Conservation (phyloP, 192 early-diverging fungal species). For the Jimgerdemannia flammicorona region DNA sequence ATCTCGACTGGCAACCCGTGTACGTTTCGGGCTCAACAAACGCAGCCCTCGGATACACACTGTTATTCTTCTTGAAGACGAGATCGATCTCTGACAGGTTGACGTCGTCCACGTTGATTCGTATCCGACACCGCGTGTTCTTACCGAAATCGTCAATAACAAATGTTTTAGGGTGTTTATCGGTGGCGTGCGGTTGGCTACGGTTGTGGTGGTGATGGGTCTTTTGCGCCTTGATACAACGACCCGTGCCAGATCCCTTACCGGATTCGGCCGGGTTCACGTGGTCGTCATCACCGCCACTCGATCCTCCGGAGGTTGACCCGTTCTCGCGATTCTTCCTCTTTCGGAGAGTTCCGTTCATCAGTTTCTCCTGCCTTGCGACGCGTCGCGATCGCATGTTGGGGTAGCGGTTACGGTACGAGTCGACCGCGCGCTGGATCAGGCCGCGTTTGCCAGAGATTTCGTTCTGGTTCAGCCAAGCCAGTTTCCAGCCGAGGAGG, state of each 20-base stretch:
- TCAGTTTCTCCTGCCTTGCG: conserved; percentile 66
- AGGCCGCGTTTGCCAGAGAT: conserved; percentile 70
- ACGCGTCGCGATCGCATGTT: conserved; percentile 72
- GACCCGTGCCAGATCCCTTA: not conserved
- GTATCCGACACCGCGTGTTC: not conserved
- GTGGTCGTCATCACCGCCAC: conserved; percentile 25
- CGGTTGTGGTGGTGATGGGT: conserved; percentile 3
- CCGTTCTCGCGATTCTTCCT: conserved; percentile 11
- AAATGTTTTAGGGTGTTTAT: conserved; percentile 32
- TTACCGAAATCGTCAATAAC: conserved; percentile 27
- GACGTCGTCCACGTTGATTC: conserved; percentile 9
- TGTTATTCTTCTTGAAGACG: conserved; percentile 6
- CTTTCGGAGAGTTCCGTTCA: conserved; percentile 48
- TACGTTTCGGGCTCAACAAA: not conserved
- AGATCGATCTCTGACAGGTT: conserved; percentile 4
- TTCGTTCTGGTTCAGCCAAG: conserved; percentile 65
- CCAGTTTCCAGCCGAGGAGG: conserved; percentile 79
- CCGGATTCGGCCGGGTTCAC: conserved; percentile 2
- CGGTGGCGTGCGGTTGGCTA: conserved; percentile 11
- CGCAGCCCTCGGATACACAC: conserved; percentile 10
- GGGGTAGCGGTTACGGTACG: conserved; percentile 66
- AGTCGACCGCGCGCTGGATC: conserved; percentile 83
- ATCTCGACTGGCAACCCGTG: not conserved
- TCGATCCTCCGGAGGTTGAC: conserved; percentile 46
- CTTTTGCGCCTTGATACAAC: not conserved